Base-by-base conservation (phyloP, 2,329 filamentous ascomycete genomes). In the Aspergillus awamori region DNA sequence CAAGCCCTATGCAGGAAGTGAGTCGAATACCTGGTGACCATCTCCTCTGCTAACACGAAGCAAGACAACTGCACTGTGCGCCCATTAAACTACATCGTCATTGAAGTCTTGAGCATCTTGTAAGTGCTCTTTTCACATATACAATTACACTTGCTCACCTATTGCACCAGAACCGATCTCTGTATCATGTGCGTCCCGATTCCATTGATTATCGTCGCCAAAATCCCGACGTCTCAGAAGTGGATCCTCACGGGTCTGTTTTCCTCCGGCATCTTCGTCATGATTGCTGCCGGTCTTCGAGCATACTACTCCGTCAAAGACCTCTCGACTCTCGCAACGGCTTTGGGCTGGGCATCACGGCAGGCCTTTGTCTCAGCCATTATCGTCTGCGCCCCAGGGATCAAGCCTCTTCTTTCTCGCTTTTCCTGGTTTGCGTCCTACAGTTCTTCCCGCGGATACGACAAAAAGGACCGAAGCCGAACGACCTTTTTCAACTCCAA, bases 271-370 rank as follows among this genome's bases (percentile, higher is more conserved):
- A 59, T 68, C n/a, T 67, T 67, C 51, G 59, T 67, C 51, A 67
- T 68, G 64, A 55, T 68, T 28, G 59, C 56, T 36, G 61, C 65
- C 13, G 41, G 63, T 24, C 61, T 68, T 13, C 63, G 66, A 33
- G 63, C 66, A n/a, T 67, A 67, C 49, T 68, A 67, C 63, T 68
- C 65, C n/a, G 51, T 67, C 26, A 65, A 60, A n/a, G 49, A 65
- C 15, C 62, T 67, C 38, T 48, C 57, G 36, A 62, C 54, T 3
- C 49, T 67, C 0, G 36, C 62, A 5, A 63, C 57, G 3, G 65
- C 65, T 0, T 61, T 67, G 8, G 65, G 65, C 26, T 67, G 65
- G 65, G 65, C 65, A 5, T 63, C 62, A 47, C 64, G 65, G 28
- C 64, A 67, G 28, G 53, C 57, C 11, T 45, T 67, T 17, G 64